Percentiles rank a stretch among this genome's conserved stretches.
Conservation (phyloP, 2,329 filamentous ascomycete species). For the Pseudocercospora fuligena region DNA sequence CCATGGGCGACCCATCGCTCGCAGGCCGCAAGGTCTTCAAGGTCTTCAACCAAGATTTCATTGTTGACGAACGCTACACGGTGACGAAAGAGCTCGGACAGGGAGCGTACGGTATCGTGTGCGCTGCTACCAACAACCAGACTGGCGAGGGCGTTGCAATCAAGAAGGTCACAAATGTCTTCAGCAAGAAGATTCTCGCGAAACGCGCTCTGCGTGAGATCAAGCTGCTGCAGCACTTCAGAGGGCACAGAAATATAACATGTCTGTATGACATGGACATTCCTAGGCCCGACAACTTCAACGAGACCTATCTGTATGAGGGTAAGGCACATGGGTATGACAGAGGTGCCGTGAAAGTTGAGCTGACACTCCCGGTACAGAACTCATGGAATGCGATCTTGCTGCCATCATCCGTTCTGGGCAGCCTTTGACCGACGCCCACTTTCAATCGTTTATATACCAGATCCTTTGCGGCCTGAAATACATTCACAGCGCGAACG, state of each 20-base stretch:
- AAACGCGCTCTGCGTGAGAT: slow-evolving; percentile 98
- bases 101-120: slow-evolving; percentile 98
- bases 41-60: slow-evolving; percentile 99
- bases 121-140: slow-evolving; percentile 89
- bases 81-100: slow-evolving; percentile 99
- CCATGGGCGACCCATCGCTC: slow-evolving; percentile 61
- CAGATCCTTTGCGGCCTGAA: slow-evolving; percentile 98
- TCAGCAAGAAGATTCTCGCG: slow-evolving; percentile 99
- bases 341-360: background rate
- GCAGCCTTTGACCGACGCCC: slow-evolving; percentile 94
- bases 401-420: slow-evolving; percentile 97
- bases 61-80: slow-evolving; percentile 96
- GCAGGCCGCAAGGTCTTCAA: slow-evolving; percentile 90
- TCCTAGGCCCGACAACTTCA: slow-evolving; percentile 94
- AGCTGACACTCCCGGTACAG: slow-evolving; percentile 53
- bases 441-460: slow-evolving; percentile 99
- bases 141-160: slow-evolving; percentile 94
- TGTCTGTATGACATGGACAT: slow-evolving; percentile 99
- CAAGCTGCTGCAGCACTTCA: slow-evolving; percentile 97
- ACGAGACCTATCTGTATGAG: slow-evolving; percentile 98
- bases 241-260: slow-evolving; percentile 74
- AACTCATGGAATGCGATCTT: slow-evolving; percentile 98
- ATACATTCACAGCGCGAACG: slow-evolving; percentile 98
- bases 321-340: slow-evolving; percentile 60
- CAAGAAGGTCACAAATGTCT: slow-evolving; percentile 99